phyloP scores from a whole-genome alignment of 345 rosid species.

The Erucastrum elatum region DNA sequence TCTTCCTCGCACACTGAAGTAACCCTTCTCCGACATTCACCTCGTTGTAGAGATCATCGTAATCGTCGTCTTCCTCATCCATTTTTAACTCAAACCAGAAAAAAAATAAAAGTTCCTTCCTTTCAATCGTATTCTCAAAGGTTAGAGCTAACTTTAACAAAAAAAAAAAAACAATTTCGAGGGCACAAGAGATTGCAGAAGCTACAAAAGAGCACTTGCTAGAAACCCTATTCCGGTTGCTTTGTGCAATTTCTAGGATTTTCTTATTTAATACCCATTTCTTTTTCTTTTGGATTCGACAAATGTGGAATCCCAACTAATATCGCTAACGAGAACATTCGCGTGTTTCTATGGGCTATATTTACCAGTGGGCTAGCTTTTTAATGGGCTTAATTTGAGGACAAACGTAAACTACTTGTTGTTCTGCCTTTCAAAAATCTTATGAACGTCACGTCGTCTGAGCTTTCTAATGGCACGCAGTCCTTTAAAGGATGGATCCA shows the following conservation, averaged over 20 bases:
- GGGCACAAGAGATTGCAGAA: background rate
- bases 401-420: conserved; percentile 5
- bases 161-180: background rate
- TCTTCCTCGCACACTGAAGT: conserved; percentile 59
- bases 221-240: conserved; percentile 54
- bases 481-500: background rate
- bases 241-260: conserved; percentile 34
- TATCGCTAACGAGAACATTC: conserved; percentile 11
- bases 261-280: background rate
- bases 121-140: conserved; percentile 16
- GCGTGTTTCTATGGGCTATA: conserved; percentile 3
- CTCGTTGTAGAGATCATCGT: conserved; percentile 76
- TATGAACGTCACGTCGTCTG: conserved; percentile 18
- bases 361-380: background rate
- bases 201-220: conserved; percentile 14
- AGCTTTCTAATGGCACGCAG: background rate
- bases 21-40: conserved; percentile 85
- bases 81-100: background rate
- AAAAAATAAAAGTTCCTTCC: background rate
- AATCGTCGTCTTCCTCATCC: conserved; percentile 73
- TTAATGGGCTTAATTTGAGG: conserved; percentile 17
- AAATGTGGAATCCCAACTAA: background rate
- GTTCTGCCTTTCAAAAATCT: background rate
- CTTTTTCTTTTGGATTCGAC: background rate
- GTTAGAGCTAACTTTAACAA: conserved; percentile 3